Conservation (phyloP, 179 eudicot species). For the Beta lomatogona region DNA sequence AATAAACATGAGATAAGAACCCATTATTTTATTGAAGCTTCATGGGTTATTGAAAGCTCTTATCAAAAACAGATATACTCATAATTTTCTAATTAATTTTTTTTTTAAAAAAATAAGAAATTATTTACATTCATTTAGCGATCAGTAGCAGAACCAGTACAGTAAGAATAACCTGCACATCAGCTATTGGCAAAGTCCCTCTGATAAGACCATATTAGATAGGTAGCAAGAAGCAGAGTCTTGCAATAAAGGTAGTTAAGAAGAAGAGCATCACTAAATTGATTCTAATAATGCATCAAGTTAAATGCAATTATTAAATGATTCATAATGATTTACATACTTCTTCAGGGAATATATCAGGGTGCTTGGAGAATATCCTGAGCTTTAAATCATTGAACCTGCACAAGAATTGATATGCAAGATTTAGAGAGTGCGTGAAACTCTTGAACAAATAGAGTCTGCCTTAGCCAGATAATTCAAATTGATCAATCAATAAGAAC, state of each 20-base stretch:
- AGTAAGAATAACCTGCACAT: not conserved
- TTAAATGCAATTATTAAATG: not conserved
- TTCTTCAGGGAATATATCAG: slow-evolving; percentile 90
- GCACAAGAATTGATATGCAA: slow-evolving; percentile 32
- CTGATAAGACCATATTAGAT: not conserved
- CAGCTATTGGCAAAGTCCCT: not conserved
- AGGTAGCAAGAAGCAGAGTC: not conserved
- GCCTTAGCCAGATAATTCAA: not conserved
- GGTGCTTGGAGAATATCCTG: slow-evolving; percentile 86
- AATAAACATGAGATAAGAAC: too few relatives aligned
- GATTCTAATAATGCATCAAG: not conserved
- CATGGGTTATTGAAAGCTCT: not conserved
- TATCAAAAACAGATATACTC: not conserved
- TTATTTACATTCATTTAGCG: too few relatives aligned
- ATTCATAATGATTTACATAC: slow-evolving; percentile 39
- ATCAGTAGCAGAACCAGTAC: not conserved
- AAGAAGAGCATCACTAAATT: not conserved
- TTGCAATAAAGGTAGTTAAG: not conserved
- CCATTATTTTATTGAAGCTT: not conserved
- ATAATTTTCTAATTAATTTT: not conserved
- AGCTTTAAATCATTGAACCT: slow-evolving; percentile 81
- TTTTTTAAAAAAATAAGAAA: not conserved
- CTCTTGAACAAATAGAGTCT: not conserved
- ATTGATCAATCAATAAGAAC: not conserved
- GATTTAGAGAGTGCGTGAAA: not conserved